phyloP scores from a whole-genome alignment of 2,329 filamentous ascomycete species.

The Paecilomyces fulvus region DNA sequence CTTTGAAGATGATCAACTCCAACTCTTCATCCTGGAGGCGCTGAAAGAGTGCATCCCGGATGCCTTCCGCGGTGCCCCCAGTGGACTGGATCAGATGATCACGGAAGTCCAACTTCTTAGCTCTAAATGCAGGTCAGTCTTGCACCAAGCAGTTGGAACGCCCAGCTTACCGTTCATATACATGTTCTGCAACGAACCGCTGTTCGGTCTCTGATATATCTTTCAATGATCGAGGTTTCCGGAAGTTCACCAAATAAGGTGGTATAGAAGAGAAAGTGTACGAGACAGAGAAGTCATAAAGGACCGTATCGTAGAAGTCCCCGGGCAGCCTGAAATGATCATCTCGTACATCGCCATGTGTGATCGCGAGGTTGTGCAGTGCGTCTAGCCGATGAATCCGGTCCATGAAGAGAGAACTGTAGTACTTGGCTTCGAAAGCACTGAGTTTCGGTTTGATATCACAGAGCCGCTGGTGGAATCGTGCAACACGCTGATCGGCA shows the following conservation, averaged over 20 bases:
- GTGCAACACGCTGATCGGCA: neutral
- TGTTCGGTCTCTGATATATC: neutral
- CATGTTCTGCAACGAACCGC: neutral
- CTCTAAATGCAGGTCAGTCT: neutral
- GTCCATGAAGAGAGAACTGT: conserved; percentile 6
- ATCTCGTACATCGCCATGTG: conserved; percentile 9
- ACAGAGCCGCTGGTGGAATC: neutral
- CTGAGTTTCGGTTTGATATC: neutral
- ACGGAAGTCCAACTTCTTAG: neutral
- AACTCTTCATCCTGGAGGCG: neutral
- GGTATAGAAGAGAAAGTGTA: conserved; percentile 3
- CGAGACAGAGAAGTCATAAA: conserved; percentile 9
- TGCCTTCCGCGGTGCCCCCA: neutral
- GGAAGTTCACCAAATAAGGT: neutral
- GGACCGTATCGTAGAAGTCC: conserved; percentile 10
- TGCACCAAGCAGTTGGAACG: neutral
- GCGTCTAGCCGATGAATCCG: conserved; percentile 6
- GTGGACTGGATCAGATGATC: neutral
- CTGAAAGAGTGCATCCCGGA: neutral
- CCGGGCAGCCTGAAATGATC: conserved; percentile 8
- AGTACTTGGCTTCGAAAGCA: conserved; percentile 7
- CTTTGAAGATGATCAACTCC: neutral
- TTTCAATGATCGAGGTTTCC: neutral
- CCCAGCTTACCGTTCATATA: neutral
- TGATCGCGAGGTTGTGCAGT: conserved; percentile 8